Base-by-base conservation (phyloP, 1,284 basidiomycete species). In the Irpex rosettiformis region DNA sequence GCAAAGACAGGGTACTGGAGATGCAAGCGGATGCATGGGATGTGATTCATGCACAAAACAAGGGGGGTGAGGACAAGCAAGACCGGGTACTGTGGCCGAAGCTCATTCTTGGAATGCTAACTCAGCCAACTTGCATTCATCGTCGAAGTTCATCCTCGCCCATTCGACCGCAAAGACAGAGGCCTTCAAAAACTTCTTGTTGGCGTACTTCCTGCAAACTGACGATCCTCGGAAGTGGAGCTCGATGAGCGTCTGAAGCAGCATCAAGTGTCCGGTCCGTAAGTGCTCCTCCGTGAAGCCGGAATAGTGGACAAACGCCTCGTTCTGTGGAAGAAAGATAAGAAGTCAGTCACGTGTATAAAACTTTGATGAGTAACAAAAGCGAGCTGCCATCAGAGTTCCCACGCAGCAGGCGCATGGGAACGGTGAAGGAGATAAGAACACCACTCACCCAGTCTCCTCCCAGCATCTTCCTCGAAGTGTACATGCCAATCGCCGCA, bases 401-500 rank as follows among this genome's bases (percentile, higher is more conserved):
- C 60, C 64, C 68, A 62, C 67, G 60, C 62, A 28, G 56, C n/a
- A 25, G 56, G 59, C 54, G 48, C 52, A 58, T 51, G 45, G 40
- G 52, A 55, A 49, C 59, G 59, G 52, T 22, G 40, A 22, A 18
- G 10, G 25, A 8, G 63, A 55, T 64, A 56, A 61, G 60, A 62
- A 67, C 60, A 47, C 58, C 56, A 83, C 94, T 77, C 73, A 96
- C 94, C 95, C 95, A 98, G 72, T 91, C 87, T 65, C 92, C 92
- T 54, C 89, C 92, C 64, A 97, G 76, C 96, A 98, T 97, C 75
- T 77, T 84, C 67, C 94, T 84, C 52, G 96, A 88, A 61, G 89
- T 88, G 80, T 96, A 99, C 97, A 99, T 99, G 55, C 95, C 93
- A 57, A 99, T 87, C 10, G 96, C 97, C n/a, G 97, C 97, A 54